Conservation (phyloP, 345 rosid species). For the Sonneratia caseolaris region DNA sequence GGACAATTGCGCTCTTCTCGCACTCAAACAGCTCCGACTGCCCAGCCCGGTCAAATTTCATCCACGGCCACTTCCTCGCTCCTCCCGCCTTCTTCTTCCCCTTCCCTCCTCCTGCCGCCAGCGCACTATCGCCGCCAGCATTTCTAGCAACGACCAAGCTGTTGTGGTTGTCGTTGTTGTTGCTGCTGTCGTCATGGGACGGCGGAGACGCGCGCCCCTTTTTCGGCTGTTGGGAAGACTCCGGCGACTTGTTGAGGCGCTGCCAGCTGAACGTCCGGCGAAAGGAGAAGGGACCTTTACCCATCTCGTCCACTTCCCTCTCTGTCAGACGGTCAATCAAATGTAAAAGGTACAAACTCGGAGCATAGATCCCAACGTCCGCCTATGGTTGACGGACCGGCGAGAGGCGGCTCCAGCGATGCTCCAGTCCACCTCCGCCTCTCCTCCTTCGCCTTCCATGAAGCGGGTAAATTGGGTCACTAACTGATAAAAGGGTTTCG, state of each 20-base stretch:
- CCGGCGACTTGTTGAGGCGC: constrained; percentile 28
- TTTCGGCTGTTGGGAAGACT: constrained; percentile 7
- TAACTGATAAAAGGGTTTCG: background rate
- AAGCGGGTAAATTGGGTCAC: background rate
- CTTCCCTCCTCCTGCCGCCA: constrained; percentile 26
- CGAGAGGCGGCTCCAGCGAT: background rate
- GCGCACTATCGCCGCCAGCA: constrained; percentile 18
- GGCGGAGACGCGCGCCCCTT: constrained; percentile 10
- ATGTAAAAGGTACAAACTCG: background rate
- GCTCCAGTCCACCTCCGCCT: constrained; percentile 1
- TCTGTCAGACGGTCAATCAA: background rate
- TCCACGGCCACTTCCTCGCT: constrained; percentile 89
- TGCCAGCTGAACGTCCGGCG: constrained; percentile 42
- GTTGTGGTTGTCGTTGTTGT: no score
- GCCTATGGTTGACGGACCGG: background rate
- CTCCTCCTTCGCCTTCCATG: constrained; percentile 14
- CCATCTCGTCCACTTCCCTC: constrained; percentile 23
- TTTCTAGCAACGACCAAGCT: background rate
- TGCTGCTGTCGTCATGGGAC: background rate
- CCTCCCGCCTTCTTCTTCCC: constrained; percentile 87
- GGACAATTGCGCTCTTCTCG: constrained; percentile 68
- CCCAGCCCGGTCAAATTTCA: constrained; percentile 76
- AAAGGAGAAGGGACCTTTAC: constrained; percentile 34
- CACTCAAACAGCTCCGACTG: constrained; percentile 72
- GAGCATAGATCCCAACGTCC: background rate